Percentiles rank a stretch among this genome's conserved stretches.
phyloP scores from a whole-genome alignment of 352 stramenopile genomes.

The Phytophthora constricta region DNA sequence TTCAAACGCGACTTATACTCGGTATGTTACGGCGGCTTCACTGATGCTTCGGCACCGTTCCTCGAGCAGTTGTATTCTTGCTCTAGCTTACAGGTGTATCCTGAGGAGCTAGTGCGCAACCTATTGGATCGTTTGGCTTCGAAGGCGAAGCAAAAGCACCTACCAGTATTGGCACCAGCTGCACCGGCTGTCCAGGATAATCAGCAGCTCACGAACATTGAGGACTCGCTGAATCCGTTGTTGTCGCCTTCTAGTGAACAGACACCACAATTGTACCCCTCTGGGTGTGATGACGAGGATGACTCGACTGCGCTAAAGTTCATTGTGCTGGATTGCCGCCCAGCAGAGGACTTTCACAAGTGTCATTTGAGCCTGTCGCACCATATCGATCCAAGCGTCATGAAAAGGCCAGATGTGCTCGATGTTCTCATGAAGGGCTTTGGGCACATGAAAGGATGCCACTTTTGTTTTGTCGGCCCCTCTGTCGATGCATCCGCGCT shows the following conservation, averaged over 20 bases:
- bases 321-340: conserved; percentile 86
- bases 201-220: background rate
- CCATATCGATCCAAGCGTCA: conserved; percentile 85
- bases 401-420: conserved; percentile 72
- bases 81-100: conserved; percentile 86
- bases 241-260: conserved; percentile 27
- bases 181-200: conserved; percentile 15
- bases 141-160: conserved; percentile 29
- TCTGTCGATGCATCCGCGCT: conserved; percentile 41
- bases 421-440: conserved; percentile 84
- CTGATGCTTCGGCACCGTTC: conserved; percentile 67
- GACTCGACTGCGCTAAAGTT: conserved; percentile 46
- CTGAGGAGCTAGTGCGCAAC: conserved; percentile 82
- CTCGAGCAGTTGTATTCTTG: conserved; percentile 70
- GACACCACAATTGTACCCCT: conserved; percentile 22
- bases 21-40: conserved; percentile 83
- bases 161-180: conserved; percentile 9
- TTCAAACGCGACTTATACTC: conserved; percentile 85
- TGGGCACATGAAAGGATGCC: conserved; percentile 86
- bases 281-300: conserved; percentile 28
- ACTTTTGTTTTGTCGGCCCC: conserved; percentile 89
- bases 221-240: conserved; percentile 44
- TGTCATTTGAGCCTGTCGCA: conserved; percentile 88
- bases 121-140: conserved; percentile 62
- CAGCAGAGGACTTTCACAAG: conserved; percentile 74